These are phyloP conservation scores for Solanum sparsipilum DNA, from an alignment of 257 asterid genomes.

Conservation along the genomic window DNA sequence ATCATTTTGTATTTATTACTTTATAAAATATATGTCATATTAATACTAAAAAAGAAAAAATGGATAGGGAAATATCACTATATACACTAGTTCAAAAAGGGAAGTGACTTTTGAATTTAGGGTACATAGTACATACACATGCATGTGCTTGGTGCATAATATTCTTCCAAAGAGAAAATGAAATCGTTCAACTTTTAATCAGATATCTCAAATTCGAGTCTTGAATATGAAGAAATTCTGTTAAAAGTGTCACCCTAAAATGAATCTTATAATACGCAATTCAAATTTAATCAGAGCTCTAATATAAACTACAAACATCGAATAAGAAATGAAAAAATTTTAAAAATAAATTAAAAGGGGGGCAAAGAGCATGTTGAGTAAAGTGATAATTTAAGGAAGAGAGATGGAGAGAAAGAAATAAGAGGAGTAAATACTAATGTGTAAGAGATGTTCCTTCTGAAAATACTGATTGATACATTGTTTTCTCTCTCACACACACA, in stretches of 20 bases:
- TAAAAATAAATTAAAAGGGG: neutral
- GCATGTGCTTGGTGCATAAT: neutral
- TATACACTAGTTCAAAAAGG: neutral
- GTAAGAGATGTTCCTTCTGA: constrained; percentile 30
- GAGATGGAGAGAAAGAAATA: constrained; percentile 20
- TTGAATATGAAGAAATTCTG: fast-evolving
- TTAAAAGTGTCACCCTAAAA: neutral
- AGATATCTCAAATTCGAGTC: fast-evolving
- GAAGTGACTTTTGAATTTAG: neutral
- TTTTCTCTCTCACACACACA: constrained; percentile 22
- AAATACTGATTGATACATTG: constrained; percentile 23
- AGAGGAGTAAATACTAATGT: neutral
- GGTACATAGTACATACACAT: neutral
- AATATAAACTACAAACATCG: too few relatives aligned
- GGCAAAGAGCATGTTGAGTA: constrained; percentile 16
- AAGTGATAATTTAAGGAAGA: neutral
- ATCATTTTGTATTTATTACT: too few relatives aligned
- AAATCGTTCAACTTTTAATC: neutral
- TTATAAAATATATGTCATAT: too few relatives aligned
- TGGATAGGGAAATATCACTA: neutral
- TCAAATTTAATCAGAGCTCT: neutral
- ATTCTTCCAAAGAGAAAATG: neutral
- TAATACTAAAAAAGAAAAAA: too few relatives aligned
- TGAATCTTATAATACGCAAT: too few relatives aligned
- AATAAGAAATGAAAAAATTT: too few relatives aligned